Evolutionary conservation across 352 stramenopile genomes (phyloP), one percentile per base, ranked within the genome.

Genomic region (Pythium graminicola): DNA sequence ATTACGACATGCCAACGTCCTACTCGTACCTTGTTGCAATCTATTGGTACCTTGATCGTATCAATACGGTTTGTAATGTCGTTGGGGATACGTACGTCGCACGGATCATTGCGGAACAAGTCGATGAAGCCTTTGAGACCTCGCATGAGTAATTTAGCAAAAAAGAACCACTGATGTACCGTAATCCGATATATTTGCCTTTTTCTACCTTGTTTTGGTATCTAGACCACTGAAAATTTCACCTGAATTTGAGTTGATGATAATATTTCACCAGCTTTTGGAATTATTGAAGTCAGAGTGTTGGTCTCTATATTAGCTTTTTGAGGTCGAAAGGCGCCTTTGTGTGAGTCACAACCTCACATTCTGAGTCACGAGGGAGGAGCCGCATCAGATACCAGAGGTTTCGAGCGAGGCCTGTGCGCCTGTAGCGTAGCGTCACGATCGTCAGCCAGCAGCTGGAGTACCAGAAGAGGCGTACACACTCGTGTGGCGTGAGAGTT

Each of bases 71-170:
- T 20, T 70, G 85, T 54, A 92, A 89, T 61, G 78, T 92, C 63
- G 86, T 76, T 13, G 86, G 85, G 58, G 78, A 89, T 63, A 83
- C 76, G 19, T 85, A 89, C 62, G 65, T 92, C 29, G 76, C 76
- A 29, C 76, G 78, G 6, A 89, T 92, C 60, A 85, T 92, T 44
- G 76, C 76, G n/a, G 65, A 79, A 9, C 73, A 86, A 55, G 78
- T 70, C 41, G 72, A 85, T 43, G 76, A 87, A 54, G 81, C 70
- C 22, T 43, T 62, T 38, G 54, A 62, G n/a, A n/a, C n/a, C n/a
- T n/a, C n/a, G n/a, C n/a, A n/a, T n/a, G n/a, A n/a, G n/a, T n/a
- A n/a, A n/a, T n/a, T n/a, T n/a, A n/a, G n/a, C n/a, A n/a, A n/a
- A n/a, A n/a, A n/a, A n/a, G n/a, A n/a, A n/a, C n/a, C n/a, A n/a